Evolutionary conservation across 805 yeast species (phyloP), one percentile per base, ranked within the genome.

Genomic region (Ogataea allantospora): DNA sequence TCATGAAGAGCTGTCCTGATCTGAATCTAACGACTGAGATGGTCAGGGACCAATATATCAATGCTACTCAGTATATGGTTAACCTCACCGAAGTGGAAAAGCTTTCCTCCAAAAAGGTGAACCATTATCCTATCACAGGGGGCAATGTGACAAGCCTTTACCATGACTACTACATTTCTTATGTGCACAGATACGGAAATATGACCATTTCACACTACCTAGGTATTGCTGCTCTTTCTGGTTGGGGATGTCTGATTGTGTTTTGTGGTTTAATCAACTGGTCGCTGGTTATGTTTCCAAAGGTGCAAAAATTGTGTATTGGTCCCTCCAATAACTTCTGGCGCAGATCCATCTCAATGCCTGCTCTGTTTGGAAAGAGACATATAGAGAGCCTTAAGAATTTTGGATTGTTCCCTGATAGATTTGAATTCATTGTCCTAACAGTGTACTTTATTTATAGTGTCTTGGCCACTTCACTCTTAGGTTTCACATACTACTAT

Each of bases 391-490:
- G 33, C 24, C 27, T 40, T 14, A 48, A 48, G 42, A 8, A 34
- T 29, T 27, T 54, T 7, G 65, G 63, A 44, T 40, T 66, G n/a
- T 42, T 74, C 30, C 84, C 85, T 1, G 69, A 78, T 3, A 63
- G 83, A 47, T 59, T 71, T 46, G 83, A 79, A 48, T 44, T 71
- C 0, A 42, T 77, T 7, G 53, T 71, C 30, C 60, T 78, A 21
- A 41, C 51, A 7, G 47, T 61, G 2, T 75, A 72, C 65, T 54
- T 66, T 19, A 45, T 57, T 7, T 54, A 48, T 44, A 23, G 40
- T 10, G 31, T 51, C 16, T 35, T 55, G 25, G 41, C 46, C 12
- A 36, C 32, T 33, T 40, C 46, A 13, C 49, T 57, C 17, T 18
- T 58, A 10, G 62, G 64, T 12, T 40, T 31, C 38, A 15, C 29